Evolutionary conservation across 345 rosid genomes (phyloP).

Genomic region (Bruguiera parviflora): DNA sequence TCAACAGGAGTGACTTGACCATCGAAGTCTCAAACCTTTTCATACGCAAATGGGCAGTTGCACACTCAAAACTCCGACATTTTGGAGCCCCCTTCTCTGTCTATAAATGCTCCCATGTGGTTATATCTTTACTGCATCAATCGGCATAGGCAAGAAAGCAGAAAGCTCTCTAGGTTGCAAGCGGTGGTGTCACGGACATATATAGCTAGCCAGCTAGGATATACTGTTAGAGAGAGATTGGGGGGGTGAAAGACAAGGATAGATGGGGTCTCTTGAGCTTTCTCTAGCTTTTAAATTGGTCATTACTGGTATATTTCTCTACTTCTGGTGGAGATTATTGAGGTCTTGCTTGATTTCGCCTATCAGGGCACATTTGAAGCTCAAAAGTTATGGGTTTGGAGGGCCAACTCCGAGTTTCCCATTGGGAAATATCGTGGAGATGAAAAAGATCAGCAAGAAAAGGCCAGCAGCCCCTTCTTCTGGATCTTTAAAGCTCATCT

Average conservation of each 20-base stretch:
- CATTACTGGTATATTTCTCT: conserved; percentile 23
- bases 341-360: conserved; percentile 66
- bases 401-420: conserved; percentile 88
- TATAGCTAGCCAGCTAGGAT: too few relatives aligned
- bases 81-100: background rate
- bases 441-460: conserved; percentile 37
- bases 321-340: conserved; percentile 35
- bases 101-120: conserved; percentile 39
- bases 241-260: conserved; percentile 4
- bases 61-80: conserved; percentile 27
- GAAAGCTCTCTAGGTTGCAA: too few relatives aligned
- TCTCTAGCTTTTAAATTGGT: conserved; percentile 14
- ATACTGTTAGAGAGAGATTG: too few relatives aligned
- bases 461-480: conserved; percentile 16
- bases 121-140: conserved; percentile 1
- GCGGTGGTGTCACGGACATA: too few relatives aligned
- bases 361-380: conserved; percentile 41
- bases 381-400: conserved; percentile 54
- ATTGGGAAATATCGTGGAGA: conserved; percentile 68
- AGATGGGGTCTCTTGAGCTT: conserved; percentile 27
- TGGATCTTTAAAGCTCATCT: conserved; percentile 28
- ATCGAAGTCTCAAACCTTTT: conserved; percentile 5
- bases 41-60: too few relatives aligned
- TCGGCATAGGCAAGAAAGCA: background rate
- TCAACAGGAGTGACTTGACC: too few relatives aligned